Percentiles rank a stretch among this genome's conserved stretches.
Evolutionary conservation across 176 grass and related monocot species (phyloP).

Genomic region (Eremochloa ophiuroides): DNA sequence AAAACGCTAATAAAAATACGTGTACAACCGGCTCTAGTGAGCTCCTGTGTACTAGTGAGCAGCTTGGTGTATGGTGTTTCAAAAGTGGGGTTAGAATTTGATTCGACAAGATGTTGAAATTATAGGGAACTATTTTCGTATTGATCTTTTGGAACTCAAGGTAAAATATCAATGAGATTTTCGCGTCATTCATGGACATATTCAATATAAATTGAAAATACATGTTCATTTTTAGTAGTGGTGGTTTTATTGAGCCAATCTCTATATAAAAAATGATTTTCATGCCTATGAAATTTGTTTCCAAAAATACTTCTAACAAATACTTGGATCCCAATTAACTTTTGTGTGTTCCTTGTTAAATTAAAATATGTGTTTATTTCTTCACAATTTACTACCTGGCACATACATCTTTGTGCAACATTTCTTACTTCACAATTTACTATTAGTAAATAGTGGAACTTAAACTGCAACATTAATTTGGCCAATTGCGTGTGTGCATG

Average conservation of each 20-base stretch:
- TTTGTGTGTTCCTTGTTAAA: background rate
- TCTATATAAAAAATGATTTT: too few relatives aligned
- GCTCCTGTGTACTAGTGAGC: too few relatives aligned
- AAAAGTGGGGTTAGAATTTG: background rate
- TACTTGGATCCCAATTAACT: too few relatives aligned
- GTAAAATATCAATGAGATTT: conserved; percentile 12
- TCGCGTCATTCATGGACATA: background rate
- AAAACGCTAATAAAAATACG: too few relatives aligned
- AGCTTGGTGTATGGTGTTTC: background rate
- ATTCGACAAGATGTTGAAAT: background rate
- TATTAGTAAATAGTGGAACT: background rate
- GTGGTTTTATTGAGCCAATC: background rate
- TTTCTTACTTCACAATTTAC: background rate
- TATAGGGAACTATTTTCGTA: background rate
- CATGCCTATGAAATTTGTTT: too few relatives aligned
- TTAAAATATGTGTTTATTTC: background rate
- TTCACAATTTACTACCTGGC: too few relatives aligned
- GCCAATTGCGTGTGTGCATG: too few relatives aligned
- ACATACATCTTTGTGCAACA: background rate
- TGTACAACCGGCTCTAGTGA: too few relatives aligned
- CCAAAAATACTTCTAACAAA: too few relatives aligned
- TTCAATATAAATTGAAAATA: background rate
- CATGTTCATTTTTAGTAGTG: background rate
- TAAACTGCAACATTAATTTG: too few relatives aligned
- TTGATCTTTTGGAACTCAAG: background rate